phyloP scores from a whole-genome alignment of 495 filamentous ascomycete genomes.

The Podospora fimiseda region DNA sequence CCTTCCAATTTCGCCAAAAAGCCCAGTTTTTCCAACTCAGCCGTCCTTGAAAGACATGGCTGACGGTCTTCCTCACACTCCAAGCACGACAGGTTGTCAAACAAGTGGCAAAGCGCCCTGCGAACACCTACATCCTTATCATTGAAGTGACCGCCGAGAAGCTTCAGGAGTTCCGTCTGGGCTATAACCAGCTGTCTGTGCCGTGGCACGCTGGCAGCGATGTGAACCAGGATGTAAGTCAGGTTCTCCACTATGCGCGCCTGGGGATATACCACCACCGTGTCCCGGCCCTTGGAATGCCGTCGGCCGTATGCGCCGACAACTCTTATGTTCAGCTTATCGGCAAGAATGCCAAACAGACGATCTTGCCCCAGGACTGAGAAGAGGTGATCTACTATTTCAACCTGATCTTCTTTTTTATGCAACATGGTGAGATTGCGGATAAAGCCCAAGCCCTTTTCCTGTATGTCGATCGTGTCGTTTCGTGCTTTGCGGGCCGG shows the following conservation, averaged over 20 bases:
- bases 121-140: slow-evolving; percentile 67
- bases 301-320: slow-evolving; percentile 39
- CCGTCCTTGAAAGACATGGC: slow-evolving; percentile 56
- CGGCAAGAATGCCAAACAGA: slow-evolving; percentile 67
- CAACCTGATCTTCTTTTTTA: slow-evolving; percentile 28
- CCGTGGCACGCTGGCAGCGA: slow-evolving; percentile 68
- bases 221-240: slow-evolving; percentile 72
- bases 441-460: slow-evolving; percentile 81
- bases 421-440: slow-evolving; percentile 70
- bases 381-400: slow-evolving; percentile 85
- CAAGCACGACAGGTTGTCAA: slow-evolving; percentile 74
- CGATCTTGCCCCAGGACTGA: slow-evolving; percentile 64
- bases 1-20: slow-evolving; percentile 58
- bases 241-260: slow-evolving; percentile 68
- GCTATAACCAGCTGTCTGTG: slow-evolving; percentile 62
- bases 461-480: slow-evolving; percentile 80
- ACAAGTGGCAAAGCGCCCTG: slow-evolving; percentile 67
- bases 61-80: slow-evolving; percentile 62
- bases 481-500: slow-evolving; percentile 54
- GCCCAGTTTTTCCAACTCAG: slow-evolving; percentile 63
- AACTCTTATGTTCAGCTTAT: slow-evolving; percentile 59
- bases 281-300: slow-evolving; percentile 21
- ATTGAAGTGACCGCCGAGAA: slow-evolving; percentile 67
- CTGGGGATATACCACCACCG: slow-evolving; percentile 49
- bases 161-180: slow-evolving; percentile 49